Evolutionary conservation across 2,329 filamentous ascomycete genomes (phyloP), one percentile per base, ranked within the genome.

Genomic region (Periconia macrospinosa): DNA sequence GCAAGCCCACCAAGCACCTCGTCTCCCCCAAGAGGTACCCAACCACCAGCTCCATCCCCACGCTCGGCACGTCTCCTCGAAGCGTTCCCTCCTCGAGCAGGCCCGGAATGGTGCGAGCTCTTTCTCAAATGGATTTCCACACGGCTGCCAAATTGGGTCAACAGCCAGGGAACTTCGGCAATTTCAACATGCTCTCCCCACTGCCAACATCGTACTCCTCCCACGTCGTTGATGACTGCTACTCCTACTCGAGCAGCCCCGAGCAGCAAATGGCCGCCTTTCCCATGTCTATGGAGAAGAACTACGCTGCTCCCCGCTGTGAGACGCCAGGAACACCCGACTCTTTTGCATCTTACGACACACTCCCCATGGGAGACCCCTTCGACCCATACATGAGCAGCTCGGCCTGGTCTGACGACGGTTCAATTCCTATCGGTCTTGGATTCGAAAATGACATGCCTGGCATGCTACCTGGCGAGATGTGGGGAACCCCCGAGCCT

Each of bases 291-390:
- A 59, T 61, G 18, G 59, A 65, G 23, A 55, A 61, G 18, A 59
- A 57, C 51, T 66, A 60, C 51, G 50, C 58, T 15, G 52, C 49
- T 41, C 61, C 64, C 23, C 53, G 53, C n/a, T 58, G 61, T 18
- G 48, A 64, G 30, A 70, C 67, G 2, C 68, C 68, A 7, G 66
- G 66, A 13, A 73, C 70, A 19, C 70, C 70, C 10, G 65, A 67
- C n/a, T 60, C 64, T 1, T 63, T 66, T 30, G 30, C 54, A 1
- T 63, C 60, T 42, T 47, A 61, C n/a, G 66, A 71, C 15, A 59
- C 60, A 2, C 23, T 69, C 17, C 37, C 63, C 20, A 53, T 64
- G 7, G 37, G 53, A 9, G 60, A 69, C 19, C 45, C 55, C 13
- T 55, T 63, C 11, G 63, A 66, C 27, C 57, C 53, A 15, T 67